These are phyloP conservation scores for Jackrogersella minutella DNA, from an alignment of 495 filamentous ascomycete species.

Conservation along the genomic window DNA sequence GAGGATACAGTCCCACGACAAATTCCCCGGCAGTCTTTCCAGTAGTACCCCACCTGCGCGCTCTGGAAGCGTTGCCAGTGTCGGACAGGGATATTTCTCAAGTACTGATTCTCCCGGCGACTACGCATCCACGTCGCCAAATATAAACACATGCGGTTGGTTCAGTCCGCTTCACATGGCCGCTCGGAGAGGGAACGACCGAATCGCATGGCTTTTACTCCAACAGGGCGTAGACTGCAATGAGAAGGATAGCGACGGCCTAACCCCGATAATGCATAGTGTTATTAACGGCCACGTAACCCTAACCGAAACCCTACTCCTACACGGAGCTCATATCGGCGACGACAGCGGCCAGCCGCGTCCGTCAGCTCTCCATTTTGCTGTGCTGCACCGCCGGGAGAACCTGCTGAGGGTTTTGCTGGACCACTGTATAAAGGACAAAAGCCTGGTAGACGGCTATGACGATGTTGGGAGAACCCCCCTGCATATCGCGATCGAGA, in stretches of 20 bases:
- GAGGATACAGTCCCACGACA: not conserved
- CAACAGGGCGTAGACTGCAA: slow-evolving; percentile 38
- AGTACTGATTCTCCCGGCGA: not conserved
- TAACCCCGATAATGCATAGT: slow-evolving; percentile 39
- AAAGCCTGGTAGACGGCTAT: not conserved
- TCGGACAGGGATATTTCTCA: not conserved
- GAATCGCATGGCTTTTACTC: slow-evolving; percentile 32
- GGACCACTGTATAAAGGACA: not conserved
- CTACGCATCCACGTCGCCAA: not conserved
- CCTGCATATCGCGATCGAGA: not conserved
- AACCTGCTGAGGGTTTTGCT: not conserved
- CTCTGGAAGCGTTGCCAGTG: not conserved
- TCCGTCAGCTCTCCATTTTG: not conserved
- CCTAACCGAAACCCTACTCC: slow-evolving; percentile 23
- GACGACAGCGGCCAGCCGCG: not conserved
- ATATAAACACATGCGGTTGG: not conserved
- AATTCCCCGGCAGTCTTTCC: not conserved
- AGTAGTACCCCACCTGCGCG: not conserved
- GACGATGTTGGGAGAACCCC: not conserved
- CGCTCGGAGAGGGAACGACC: slow-evolving; percentile 34
- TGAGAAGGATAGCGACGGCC: slow-evolving; percentile 39
- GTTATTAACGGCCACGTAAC: slow-evolving; percentile 22
- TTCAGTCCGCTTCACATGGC: slow-evolving; percentile 40
- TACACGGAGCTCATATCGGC: slow-evolving; percentile 26
- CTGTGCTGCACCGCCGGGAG: not conserved